Evolutionary conservation across 1,139 yeast genomes (phyloP), one percentile per base, ranked within the genome.

Genomic region (Scheffersomyces segobiensis): DNA sequence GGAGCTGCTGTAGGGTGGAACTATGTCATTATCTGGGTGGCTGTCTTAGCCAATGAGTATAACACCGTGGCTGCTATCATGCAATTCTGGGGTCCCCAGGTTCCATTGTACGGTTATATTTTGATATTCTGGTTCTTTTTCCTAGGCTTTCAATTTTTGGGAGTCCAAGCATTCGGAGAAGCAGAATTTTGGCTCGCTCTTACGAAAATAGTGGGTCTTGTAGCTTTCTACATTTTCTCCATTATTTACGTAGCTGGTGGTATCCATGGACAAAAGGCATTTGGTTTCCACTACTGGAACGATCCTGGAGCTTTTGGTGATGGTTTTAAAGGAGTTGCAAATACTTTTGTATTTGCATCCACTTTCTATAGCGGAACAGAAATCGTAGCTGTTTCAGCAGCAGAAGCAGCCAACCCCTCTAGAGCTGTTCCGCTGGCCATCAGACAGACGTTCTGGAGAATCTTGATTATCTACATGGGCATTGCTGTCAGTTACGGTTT

Each of bases 241-340:
- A 79, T 87, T 54, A 76, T 87, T 17, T 86, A 86, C 66, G 82
- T 87, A 20, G 78, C 88, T 22, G 96, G 96, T 50, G 96, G 96
- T 48, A 78, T 87, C 47, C 77, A 77, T 53, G 83, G 80, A 18
- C 77, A 74, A 48, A 77, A 76, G 42, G 88, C 87, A 4, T 85
- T 84, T 67, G 84, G 85, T 0, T 80, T 80, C 63, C 80, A 77
- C 52, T 80, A 80, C 64, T 80, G 83, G 83, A 78, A 83, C 59
- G 79, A 76, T 57, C 89, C 89, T 1, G 84, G 84, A 46, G 73
- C 82, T 6, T 77, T 80, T 61, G 67, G 63, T 12, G 59, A 66
- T 50, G 73, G 74, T 3, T 71, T 71, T 62, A 69, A 68, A 61
- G 91, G 93, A 55, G 86, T 89, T 52, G 93, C 89, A 17, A 81